Evolutionary conservation across 306 rosid genomes (phyloP), one percentile per base, ranked within the genome.

Genomic region (Quercus parvula): DNA sequence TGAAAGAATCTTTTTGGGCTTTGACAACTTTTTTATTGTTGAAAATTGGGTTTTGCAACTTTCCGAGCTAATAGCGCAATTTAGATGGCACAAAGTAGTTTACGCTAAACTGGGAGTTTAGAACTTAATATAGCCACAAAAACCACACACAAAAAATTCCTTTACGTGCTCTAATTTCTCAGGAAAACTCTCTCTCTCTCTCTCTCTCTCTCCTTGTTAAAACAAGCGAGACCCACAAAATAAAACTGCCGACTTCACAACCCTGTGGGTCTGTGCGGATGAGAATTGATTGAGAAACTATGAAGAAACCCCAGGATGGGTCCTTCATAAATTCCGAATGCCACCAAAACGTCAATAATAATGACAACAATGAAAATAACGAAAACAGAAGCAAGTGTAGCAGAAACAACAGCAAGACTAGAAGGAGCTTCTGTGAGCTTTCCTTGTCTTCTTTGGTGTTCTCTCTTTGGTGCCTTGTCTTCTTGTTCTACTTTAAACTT

Each of bases 381-480:
- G 41, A 74, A 44, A 71, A 27, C 75, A 6, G 27, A 52, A 44
- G 55, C 55, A 44, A 70, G 17, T 12, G 54, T 13, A 49, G 54
- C 54, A 10, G 57, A 18, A 31, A 30, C 25, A 73, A 28, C 46
- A 52, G 46, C 67, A 85, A 80, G 33, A 82, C 73, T 33, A 70
- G 58, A 49, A 81, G 70, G 75, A 83, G 85, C 85, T 85, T 89
- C 33, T 86, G 78, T 54, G 91, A 91, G 80, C 87, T 91, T 56
- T 93, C 95, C 49, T 79, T 90, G 20, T 87, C 98, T 75, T 85
- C 98, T 75, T 85, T 91, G 74, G 31, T 91, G 62, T 77, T 94
- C 77, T 90, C 92, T 2, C 85, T 91, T 0, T 90, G 91, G 87
- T 91, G 92, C 63, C 88, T 94, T 61, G 76, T 85, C 56, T 88